Evolutionary conservation across 441 rosid genomes (phyloP).

Genomic region (Corymbia calophylla): DNA sequence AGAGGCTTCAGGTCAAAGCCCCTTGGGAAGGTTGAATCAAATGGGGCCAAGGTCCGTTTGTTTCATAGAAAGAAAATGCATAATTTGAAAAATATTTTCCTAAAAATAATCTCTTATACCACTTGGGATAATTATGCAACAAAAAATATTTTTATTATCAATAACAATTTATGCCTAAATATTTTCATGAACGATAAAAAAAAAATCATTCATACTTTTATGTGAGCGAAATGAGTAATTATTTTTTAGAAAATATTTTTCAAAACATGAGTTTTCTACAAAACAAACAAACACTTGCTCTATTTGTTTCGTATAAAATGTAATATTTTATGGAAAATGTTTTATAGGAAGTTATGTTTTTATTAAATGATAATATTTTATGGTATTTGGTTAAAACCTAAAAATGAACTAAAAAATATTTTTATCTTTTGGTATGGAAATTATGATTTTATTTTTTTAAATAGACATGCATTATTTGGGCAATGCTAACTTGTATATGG

Average conservation of each 20-base stretch:
- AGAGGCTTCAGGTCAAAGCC: too few relatives aligned
- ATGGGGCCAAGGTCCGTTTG: too few relatives aligned
- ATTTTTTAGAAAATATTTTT: not conserved
- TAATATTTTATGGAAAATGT: rapidly evolving
- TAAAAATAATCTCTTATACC: not conserved
- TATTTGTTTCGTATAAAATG: rapidly evolving
- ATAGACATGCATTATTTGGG: not conserved
- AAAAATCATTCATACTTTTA: rapidly evolving
- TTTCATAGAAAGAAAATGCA: too few relatives aligned
- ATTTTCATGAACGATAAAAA: rapidly evolving
- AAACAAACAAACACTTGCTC: not conserved
- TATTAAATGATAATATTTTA: too few relatives aligned
- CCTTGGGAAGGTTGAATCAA: too few relatives aligned
- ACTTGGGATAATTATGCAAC: not conserved
- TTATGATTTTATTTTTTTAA: too few relatives aligned
- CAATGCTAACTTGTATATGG: not conserved
- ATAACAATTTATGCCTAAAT: not conserved
- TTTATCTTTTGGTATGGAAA: too few relatives aligned
- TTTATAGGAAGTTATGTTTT: not conserved
- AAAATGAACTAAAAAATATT: too few relatives aligned
- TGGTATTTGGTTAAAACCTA: too few relatives aligned
- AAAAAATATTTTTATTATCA: not conserved
- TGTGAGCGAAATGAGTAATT: rapidly evolving
- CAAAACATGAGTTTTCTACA: not conserved
- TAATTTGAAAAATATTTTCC: rapidly evolving